Evolutionary conservation across 1,284 basidiomycete species (phyloP), one percentile per base, ranked within the genome.

Genomic region (Ganoderma sinense): DNA sequence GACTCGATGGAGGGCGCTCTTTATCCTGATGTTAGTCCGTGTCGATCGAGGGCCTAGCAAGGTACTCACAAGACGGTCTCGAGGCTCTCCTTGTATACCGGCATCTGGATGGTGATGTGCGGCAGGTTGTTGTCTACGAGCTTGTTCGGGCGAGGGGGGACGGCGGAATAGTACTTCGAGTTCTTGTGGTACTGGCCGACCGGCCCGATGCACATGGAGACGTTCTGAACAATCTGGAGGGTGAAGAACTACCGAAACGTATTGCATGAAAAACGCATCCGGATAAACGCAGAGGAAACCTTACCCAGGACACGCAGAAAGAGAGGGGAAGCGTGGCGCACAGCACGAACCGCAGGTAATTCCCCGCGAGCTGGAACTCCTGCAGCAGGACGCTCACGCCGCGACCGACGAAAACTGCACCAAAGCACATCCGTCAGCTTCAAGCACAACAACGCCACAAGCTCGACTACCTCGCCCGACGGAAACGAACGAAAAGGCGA

Each of bases 71-170:
- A 76, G 63, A 83, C 82, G 20, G 70, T 72, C 20, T 84, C 81
- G 56, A 78, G 71, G 64, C 79, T 79, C 75, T 84, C 84, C 79
- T 87, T 87, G 83, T 88, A 88, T 20, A 88, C 87, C 20, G 87
- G 87, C 82, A 88, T 84, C 76, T 87, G 84, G 67, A 88, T 85
- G 8, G 87, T 87, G 70, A 89, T 80, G 76, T 88, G 87, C 11
- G 87, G 84, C 23, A 89, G 81, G 69, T 81, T 80, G 65, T 82
- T 82, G 70, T 84, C 83, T 48, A 84, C 82, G 43, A 80, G 70
- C 73, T 83, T 83, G 74, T 81, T 83, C 48, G 82, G 75, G 13
- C 78, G 76, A 0, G 86, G 86, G 53, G 82, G 74, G 65, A 81
- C 70, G 26, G 84, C 85, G 8, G 82, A 84, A 78, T 84, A 87